Percentiles rank a stretch among this genome's conserved stretches.
Evolutionary conservation across 331 rosid species (phyloP).

Genomic region (Erythrophleum ivorense): DNA sequence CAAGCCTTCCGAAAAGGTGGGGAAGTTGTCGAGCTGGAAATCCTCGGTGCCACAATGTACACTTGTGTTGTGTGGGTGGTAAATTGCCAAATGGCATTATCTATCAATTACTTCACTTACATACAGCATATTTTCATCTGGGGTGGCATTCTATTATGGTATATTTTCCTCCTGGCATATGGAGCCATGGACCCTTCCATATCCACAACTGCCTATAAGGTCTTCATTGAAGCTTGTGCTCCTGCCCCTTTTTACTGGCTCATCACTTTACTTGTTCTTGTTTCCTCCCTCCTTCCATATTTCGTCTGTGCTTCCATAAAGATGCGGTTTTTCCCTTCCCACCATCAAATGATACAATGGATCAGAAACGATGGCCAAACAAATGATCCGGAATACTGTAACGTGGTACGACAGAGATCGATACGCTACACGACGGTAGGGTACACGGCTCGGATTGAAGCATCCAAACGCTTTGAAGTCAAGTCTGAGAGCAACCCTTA

Average conservation of each 20-base stretch:
- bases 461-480: conserved; percentile 56
- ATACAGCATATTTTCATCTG: conserved; percentile 89
- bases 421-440: conserved; percentile 72
- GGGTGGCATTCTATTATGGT: conserved; percentile 86
- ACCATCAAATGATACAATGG: conserved; percentile 86
- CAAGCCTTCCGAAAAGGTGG: conserved; percentile 89
- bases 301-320: conserved; percentile 68
- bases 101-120: conserved; percentile 80
- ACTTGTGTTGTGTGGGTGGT: conserved; percentile 92
- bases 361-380: conserved; percentile 68
- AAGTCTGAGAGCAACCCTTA: conserved; percentile 38
- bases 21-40: conserved; percentile 67
- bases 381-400: conserved; percentile 69
- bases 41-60: conserved; percentile 83
- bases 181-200: conserved; percentile 72
- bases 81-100: conserved; percentile 88
- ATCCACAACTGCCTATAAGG: conserved; percentile 85
- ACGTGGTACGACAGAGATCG: conserved; percentile 74
- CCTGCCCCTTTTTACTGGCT: conserved; percentile 90
- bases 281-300: conserved; percentile 77
- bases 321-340: conserved; percentile 80
- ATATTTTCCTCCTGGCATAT: conserved; percentile 76
- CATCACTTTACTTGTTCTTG: conserved; percentile 64
- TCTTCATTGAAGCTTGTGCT: conserved; percentile 86
- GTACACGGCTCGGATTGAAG: conserved; percentile 79